Evolutionary conservation across 495 filamentous ascomycete genomes (phyloP), one percentile per base, ranked within the genome.

Genomic region (Talaromyces proteolyticus): DNA sequence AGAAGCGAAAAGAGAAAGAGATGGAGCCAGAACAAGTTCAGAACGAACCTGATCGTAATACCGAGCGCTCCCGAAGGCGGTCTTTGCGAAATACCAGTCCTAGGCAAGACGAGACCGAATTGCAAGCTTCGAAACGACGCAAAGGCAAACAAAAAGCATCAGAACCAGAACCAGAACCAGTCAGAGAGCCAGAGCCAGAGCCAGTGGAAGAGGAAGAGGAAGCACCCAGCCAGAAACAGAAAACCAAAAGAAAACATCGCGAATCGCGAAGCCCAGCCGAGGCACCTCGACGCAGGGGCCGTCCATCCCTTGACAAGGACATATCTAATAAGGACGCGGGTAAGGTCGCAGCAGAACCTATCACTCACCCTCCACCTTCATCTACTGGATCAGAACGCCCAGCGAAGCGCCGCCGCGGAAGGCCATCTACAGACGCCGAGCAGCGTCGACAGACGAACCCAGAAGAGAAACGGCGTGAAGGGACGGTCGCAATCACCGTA

Each of bases 401-500:
- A 39, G 6, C 47, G 34, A 49, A 49, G 7, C 37, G 37, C 16
- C 47, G 47, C 12, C 47, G 47, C 6, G 37, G 47, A 24, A 41
- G 37, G 19, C 20, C 47, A 0, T 47, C 44, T 1, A 26, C 16
- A 0, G 44, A 1, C 11, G 14, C 44, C 1, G 20, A 12, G 14
- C 17, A n/a, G 3, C 18, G 37, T 1, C 2, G 7, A 18, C 14
- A 7, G 17, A 29, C 34, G 14, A 40, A 39, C 24, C 24, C 14
- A 25, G 24, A 17, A 48, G 62, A 50, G 64, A 57, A 44, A 58
- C 63, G 50, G 36, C 68, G 68, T 20, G 72, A 68, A 6, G 68
- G 72, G 49, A 73, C 67, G 1, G 66, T 75, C 0, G 65, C 69
- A 16, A 65, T 75, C 17, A 75, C 69, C 8, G 66, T 75, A 16